Conservation (phyloP, 495 filamentous ascomycete species). For the Penicillium coprophilum region DNA sequence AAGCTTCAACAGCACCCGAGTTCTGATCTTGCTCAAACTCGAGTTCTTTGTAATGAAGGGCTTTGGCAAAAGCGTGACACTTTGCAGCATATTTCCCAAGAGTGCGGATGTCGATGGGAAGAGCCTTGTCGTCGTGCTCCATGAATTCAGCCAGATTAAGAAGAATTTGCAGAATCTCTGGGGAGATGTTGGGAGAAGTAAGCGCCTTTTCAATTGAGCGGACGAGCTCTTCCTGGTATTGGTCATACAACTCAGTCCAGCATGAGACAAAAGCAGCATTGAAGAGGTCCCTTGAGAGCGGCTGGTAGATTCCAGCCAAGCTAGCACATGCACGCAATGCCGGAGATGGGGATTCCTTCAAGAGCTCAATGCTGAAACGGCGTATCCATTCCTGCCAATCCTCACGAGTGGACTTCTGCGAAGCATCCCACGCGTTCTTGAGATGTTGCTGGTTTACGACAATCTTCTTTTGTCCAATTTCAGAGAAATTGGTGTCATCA, state of each 20-base stretch:
- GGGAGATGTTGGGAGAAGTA: slow-evolving; percentile 87
- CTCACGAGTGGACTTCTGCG: slow-evolving; percentile 90
- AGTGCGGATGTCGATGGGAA: slow-evolving; percentile 94
- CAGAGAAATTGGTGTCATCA: slow-evolving; percentile 75
- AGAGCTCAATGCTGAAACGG: slow-evolving; percentile 88
- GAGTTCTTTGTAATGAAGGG: slow-evolving; percentile 96
- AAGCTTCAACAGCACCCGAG: slow-evolving; percentile 88
- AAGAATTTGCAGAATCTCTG: slow-evolving; percentile 89
- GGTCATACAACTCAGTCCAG: slow-evolving; percentile 95
- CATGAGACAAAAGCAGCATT: slow-evolving; percentile 98
- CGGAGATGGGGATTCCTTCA: slow-evolving; percentile 94
- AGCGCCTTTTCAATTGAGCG: slow-evolving; percentile 93
- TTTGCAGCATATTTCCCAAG: slow-evolving; percentile 89
- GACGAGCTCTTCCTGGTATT: slow-evolving; percentile 92
- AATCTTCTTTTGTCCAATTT: slow-evolving; percentile 88
- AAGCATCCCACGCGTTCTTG: slow-evolving; percentile 96
- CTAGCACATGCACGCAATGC: slow-evolving; percentile 90
- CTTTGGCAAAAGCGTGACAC: slow-evolving; percentile 97
- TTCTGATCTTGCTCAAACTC: slow-evolving; percentile 98
- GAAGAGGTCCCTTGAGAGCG: slow-evolving; percentile 89
- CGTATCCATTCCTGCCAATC: slow-evolving; percentile 99
- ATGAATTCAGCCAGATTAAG: slow-evolving; percentile 98
- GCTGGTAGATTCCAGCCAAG: slow-evolving; percentile 85
- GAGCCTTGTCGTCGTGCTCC: slow-evolving; percentile 98
- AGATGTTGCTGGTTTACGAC: slow-evolving; percentile 96